These are phyloP conservation scores for Phytophthora melonis DNA, from an alignment of 352 stramenopile species.

Conservation along the genomic window DNA sequence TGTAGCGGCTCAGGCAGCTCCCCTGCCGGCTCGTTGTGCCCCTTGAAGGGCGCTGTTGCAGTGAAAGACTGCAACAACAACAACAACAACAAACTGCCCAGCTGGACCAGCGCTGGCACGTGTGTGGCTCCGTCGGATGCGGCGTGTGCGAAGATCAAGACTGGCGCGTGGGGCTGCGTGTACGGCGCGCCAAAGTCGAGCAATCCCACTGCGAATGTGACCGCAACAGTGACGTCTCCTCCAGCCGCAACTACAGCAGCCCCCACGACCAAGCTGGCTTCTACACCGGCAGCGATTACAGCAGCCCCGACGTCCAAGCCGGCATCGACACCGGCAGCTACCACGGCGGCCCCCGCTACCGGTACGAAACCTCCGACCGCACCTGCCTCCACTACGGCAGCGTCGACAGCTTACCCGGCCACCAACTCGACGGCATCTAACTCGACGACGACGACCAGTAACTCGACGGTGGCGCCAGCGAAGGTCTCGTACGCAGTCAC, in stretches of 20 bases:
- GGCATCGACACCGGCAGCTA: neutral
- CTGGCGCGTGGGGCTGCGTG: constrained; percentile 63
- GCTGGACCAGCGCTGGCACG: constrained; percentile 46
- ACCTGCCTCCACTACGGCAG: neutral
- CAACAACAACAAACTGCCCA: constrained; percentile 46
- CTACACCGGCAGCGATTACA: constrained; percentile 11
- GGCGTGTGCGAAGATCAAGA: constrained; percentile 63
- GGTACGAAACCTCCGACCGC: neutral
- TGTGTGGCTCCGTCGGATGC: constrained; percentile 61
- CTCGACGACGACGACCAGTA: neutral
- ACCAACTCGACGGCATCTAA: neutral
- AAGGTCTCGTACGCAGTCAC: neutral
- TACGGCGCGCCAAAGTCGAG: constrained; percentile 4
- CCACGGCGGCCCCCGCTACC: constrained; percentile 5
- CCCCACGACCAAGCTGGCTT: neutral
- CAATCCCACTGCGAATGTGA: neutral
- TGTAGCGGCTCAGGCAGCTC: constrained; percentile 48
- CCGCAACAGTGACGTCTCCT: constrained; percentile 27
- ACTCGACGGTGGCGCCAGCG: neutral
- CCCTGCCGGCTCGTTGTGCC: constrained; percentile 50
- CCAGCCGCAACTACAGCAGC: neutral
- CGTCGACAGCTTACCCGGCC: constrained; percentile 5
- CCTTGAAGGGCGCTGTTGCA: constrained; percentile 50
- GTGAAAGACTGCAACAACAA: constrained; percentile 53
- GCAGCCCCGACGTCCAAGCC: constrained; percentile 8